Percentiles rank a stretch among this genome's conserved stretches.
phyloP scores from a whole-genome alignment of 129 eudicot genomes.

The Flaveria trinervia region DNA sequence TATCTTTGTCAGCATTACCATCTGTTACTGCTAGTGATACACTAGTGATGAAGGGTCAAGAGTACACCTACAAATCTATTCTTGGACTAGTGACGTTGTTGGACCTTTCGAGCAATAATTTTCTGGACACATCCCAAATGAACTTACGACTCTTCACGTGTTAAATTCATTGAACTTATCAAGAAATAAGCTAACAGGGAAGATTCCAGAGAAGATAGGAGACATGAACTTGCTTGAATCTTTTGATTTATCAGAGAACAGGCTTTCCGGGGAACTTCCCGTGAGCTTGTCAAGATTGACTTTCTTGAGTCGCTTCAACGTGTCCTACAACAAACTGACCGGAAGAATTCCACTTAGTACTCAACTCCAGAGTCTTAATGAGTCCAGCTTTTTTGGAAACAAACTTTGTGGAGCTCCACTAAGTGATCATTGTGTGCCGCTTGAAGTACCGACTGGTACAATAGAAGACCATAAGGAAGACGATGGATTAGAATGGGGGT shows the following conservation, averaged over 20 bases:
- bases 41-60: not conserved
- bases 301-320: not conserved
- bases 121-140: not conserved
- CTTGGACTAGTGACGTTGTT: not conserved
- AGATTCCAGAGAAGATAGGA: not conserved
- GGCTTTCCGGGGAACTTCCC: not conserved
- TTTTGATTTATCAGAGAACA: not conserved
- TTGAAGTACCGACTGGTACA: not conserved
- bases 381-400: not conserved
- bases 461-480: not conserved
- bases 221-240: not conserved
- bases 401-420: conserved; percentile 6
- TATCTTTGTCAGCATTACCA: too few species aligned
- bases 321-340: not conserved
- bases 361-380: not conserved
- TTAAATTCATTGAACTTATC: not conserved
- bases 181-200: not conserved
- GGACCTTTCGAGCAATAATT: not conserved
- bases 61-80: not conserved
- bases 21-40: not conserved
- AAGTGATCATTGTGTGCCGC: not conserved
- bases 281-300: not conserved
- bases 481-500: not conserved
- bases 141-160: not conserved
- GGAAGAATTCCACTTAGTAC: not conserved